phyloP scores from a whole-genome alignment of 163 green algal species.

The Scenedesmus sp. region DNA sequence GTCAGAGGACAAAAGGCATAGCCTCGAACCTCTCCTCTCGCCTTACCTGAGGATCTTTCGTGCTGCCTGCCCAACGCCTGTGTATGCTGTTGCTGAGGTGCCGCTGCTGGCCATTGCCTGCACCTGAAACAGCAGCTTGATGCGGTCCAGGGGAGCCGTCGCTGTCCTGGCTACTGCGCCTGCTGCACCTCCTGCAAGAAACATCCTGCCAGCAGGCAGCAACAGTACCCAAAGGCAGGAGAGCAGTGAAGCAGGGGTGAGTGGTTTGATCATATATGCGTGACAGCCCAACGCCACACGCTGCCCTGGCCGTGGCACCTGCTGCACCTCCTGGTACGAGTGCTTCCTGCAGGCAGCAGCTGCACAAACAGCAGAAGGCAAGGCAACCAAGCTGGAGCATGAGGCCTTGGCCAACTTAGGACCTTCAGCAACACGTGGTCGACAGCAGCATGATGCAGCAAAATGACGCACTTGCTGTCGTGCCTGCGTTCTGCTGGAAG shows the following conservation, averaged over 20 bases:
- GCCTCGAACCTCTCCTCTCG: not conserved
- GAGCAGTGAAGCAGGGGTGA: not conserved
- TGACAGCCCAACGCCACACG: not conserved
- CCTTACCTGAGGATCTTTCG: conserved; percentile 80
- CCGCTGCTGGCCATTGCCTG: conserved; percentile 86
- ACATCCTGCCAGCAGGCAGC: conserved; percentile 68
- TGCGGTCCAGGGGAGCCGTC: conserved; percentile 92
- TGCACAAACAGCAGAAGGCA: not conserved
- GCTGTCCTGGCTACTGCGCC: conserved; percentile 89
- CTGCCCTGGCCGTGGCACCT: not conserved
- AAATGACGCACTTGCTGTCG: conserved; percentile 91
- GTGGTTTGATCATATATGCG: not conserved
- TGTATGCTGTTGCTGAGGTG: conserved; percentile 81
- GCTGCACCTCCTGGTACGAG: not conserved
- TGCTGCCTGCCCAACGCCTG: conserved; percentile 81
- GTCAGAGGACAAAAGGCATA: conserved; percentile 82
- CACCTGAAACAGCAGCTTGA: conserved; percentile 96
- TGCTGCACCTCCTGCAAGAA: conserved; percentile 88
- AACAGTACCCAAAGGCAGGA: not conserved
- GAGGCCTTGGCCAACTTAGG: no score
- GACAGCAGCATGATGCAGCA: not conserved
- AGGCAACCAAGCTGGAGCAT: not conserved
- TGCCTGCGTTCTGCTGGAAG: conserved; percentile 60
- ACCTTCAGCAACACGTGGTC: no score
- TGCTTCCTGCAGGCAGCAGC: conserved; percentile 57